A percentile compares a stretch with the other conserved stretches of the same genome.
Evolutionary conservation across 2,329 filamentous ascomycete species (phyloP).

Genomic region (Penicillium sp.): DNA sequence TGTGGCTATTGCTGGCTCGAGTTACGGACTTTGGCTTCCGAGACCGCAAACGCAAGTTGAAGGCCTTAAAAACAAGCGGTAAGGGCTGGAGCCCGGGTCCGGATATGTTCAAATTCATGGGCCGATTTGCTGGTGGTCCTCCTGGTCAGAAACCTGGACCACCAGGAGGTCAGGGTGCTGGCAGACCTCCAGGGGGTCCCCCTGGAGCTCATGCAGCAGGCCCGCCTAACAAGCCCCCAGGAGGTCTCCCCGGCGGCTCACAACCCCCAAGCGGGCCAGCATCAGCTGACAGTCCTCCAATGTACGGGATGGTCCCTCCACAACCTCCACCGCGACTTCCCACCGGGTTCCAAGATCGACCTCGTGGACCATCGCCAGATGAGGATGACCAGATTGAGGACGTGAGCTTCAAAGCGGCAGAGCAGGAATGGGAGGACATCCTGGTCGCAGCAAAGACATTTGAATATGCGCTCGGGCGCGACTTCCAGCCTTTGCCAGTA

Average conservation of each 20-base stretch:
- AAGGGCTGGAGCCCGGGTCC: conserved; percentile 58
- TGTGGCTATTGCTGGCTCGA: conserved; percentile 78
- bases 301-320: conserved; percentile 53
- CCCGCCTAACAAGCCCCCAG: conserved; percentile 12
- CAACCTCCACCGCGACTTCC: conserved; percentile 47
- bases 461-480: conserved; percentile 65
- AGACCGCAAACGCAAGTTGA: conserved; percentile 77
- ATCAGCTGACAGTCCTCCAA: conserved; percentile 36
- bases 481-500: conserved; percentile 73
- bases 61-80: conserved; percentile 62
- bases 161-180: conserved; percentile 4
- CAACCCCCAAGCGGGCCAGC: conserved; percentile 1
- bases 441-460: conserved; percentile 44
- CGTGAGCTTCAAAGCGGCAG: conserved; percentile 66
- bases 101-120: conserved; percentile 48
- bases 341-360: conserved; percentile 55
- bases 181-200: conserved; percentile 13
- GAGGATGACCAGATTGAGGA: conserved; percentile 62
- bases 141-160: conserved; percentile 13
- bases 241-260: neutral
- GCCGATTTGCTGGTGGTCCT: conserved; percentile 26
- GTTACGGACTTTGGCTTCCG: conserved; percentile 75
- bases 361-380: conserved; percentile 18
- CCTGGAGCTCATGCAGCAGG: conserved; percentile 9
- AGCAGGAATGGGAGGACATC: conserved; percentile 71